These are phyloP conservation scores for Aurantiochytrium sp. DNA, from an alignment of 108 stramenopile species.

Conservation along the genomic window DNA sequence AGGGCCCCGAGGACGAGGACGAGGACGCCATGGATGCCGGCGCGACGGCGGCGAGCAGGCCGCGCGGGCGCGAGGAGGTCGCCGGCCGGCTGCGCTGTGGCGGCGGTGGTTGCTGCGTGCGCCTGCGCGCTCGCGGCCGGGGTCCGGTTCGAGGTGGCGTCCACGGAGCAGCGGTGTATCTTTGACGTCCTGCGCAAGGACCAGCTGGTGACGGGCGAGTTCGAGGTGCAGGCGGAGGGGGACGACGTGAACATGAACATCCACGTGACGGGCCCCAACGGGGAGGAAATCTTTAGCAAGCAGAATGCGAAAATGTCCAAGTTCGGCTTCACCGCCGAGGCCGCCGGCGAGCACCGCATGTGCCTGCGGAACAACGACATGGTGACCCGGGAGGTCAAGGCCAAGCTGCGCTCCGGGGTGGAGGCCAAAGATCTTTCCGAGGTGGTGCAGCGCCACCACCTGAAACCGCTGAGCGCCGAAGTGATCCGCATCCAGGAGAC, in stretches of 20 bases:
- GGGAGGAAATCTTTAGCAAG: slow-evolving; percentile 13
- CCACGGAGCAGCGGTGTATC: neutral
- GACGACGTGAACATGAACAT: neutral
- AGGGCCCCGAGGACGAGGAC: too few relatives aligned
- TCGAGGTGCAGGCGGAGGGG: neutral
- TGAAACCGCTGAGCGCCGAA: neutral
- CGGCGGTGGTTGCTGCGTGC: too few relatives aligned
- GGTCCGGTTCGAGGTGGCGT: neutral
- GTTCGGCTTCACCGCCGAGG: neutral
- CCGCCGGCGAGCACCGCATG: neutral
- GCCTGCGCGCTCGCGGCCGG: too few relatives aligned
- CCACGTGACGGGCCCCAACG: neutral
- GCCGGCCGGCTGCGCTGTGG: too few relatives aligned
- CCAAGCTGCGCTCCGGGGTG: neutral
- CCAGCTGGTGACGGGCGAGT: slow-evolving; percentile 25
- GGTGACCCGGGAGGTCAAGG: neutral
- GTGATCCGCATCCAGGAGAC: slow-evolving; percentile 14
- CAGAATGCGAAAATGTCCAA: neutral
- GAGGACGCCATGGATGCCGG: too few relatives aligned
- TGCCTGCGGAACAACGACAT: slow-evolving; percentile 17
- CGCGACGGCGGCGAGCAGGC: too few relatives aligned
- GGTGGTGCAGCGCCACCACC: neutral
- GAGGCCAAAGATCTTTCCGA: slow-evolving; percentile 7
- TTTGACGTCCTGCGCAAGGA: slow-evolving; percentile 1
- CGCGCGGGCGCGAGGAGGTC: too few relatives aligned